Evolutionary conservation across 2,329 filamentous ascomycete genomes (phyloP).

Genomic region (Aureobasidium sp.): DNA sequence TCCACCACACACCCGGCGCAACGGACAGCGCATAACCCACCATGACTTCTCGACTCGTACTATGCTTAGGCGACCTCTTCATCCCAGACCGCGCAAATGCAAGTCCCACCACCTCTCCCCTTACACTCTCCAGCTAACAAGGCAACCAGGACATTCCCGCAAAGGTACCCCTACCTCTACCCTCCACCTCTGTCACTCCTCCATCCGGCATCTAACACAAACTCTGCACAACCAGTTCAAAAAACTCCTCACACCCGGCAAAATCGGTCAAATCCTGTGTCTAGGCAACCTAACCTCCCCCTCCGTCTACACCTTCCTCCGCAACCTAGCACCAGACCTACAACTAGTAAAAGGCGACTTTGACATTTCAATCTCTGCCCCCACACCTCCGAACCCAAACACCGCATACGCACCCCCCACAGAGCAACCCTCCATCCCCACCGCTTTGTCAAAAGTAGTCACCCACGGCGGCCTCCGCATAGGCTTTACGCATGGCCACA

Average conservation of each 20-base stretch:
- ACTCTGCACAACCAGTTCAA: conserved; percentile 56
- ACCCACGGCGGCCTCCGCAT: conserved; percentile 74
- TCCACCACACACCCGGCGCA: too few species aligned
- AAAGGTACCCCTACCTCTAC: conserved; percentile 74
- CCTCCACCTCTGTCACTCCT: background rate
- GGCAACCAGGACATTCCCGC: conserved; percentile 75
- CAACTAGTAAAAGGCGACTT: conserved; percentile 77
- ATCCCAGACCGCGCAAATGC: conserved; percentile 92
- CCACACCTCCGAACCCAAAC: conserved; percentile 37
- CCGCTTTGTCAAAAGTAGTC: conserved; percentile 72
- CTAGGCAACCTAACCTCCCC: conserved; percentile 65
- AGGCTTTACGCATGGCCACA: conserved; percentile 76
- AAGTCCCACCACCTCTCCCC: conserved; percentile 31
- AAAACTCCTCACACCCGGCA: conserved; percentile 64
- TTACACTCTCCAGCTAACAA: conserved; percentile 14
- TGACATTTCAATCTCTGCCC: conserved; percentile 70
- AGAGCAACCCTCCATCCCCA: conserved; percentile 36
- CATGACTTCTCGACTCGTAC: conserved; percentile 88
- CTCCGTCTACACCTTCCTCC: conserved; percentile 64
- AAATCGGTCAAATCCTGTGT: conserved; percentile 65
- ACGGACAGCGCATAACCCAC: conserved; percentile 22
- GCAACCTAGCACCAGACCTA: conserved; percentile 64
- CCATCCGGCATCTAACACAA: background rate
- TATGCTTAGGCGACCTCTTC: conserved; percentile 94
- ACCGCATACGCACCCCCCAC: conserved; percentile 22